Conservation (phyloP, 202 grass and related monocot genomes). For the Saccharum hybrid region DNA sequence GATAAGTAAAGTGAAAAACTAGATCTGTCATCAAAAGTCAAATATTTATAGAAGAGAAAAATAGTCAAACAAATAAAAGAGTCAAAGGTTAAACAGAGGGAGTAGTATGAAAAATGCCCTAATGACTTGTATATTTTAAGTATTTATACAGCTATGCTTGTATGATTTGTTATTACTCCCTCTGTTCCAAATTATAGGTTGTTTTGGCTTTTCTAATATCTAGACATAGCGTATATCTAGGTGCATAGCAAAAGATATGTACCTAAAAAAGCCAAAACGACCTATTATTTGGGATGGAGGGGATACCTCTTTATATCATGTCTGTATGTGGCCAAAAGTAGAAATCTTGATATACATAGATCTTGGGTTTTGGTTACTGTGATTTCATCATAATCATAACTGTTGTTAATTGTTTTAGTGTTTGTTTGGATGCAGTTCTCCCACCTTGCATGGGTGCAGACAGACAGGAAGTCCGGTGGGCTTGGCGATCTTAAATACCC, state of each 20-base stretch:
- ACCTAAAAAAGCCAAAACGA: not conserved
- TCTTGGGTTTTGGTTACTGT: not conserved
- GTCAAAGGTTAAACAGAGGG: not conserved
- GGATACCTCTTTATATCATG: not conserved
- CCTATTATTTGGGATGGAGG: not conserved
- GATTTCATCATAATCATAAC: not conserved
- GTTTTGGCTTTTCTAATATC: not conserved
- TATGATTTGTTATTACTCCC: not conserved
- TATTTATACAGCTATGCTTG: not conserved
- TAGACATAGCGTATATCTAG: not conserved
- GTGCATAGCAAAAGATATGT: not conserved
- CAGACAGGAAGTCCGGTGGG: slow-evolving; percentile 81
- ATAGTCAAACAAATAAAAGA: not conserved
- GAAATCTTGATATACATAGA: not conserved
- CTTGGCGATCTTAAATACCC: slow-evolving; percentile 91
- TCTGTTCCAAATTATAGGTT: not conserved
- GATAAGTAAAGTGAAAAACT: not conserved
- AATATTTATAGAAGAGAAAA: not conserved
- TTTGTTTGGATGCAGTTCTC: slow-evolving; percentile 63
- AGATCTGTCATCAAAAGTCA: not conserved
- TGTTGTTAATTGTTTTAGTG: not conserved
- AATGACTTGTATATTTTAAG: not conserved
- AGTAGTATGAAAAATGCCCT: not conserved
- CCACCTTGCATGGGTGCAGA: slow-evolving; percentile 87
- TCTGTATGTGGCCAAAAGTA: not conserved